A percentile compares a stretch with the other conserved stretches of the same genome.
Conservation (phyloP, 352 stramenopile species). For the Phytophthora boehmeriae region DNA sequence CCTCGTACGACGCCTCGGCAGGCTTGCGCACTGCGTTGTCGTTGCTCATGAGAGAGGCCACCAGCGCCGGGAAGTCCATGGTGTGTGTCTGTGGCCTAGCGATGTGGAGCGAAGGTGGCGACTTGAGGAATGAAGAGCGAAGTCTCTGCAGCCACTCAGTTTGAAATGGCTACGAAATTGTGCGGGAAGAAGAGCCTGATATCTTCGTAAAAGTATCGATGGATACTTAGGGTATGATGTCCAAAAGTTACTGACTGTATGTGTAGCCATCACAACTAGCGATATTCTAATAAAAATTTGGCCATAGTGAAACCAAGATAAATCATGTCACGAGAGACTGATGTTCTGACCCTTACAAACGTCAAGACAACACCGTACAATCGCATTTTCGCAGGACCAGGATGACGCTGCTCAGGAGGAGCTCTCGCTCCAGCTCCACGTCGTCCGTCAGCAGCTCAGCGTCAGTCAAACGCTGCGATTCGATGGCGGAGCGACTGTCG, state of each 20-base stretch:
- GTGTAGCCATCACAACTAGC: no score
- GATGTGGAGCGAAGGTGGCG: conserved; percentile 6
- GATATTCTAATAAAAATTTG: neutral
- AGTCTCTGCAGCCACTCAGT: conserved; percentile 9
- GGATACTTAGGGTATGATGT: no score
- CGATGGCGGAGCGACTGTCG: conserved; percentile 50
- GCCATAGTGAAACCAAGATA: neutral
- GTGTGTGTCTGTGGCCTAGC: no score
- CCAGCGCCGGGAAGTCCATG: conserved; percentile 80
- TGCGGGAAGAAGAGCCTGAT: conserved; percentile 3
- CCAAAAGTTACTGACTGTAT: no score
- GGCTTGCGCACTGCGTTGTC: conserved; percentile 77
- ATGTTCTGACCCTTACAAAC: neutral
- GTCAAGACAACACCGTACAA: neutral
- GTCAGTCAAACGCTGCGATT: conserved; percentile 14
- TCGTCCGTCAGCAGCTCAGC: conserved; percentile 23
- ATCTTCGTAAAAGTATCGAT: neutral
- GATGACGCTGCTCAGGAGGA: conserved; percentile 21
- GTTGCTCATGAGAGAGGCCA: conserved; percentile 77
- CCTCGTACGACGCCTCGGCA: conserved; percentile 77
- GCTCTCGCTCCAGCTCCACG: conserved; percentile 15
- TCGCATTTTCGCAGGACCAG: neutral
- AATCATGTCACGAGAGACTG: neutral
- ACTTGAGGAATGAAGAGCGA: conserved; percentile 26
- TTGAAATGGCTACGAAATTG: conserved; percentile 32